phyloP scores from a whole-genome alignment of 176 grass and related monocot species.

The Paspalum notatum region DNA sequence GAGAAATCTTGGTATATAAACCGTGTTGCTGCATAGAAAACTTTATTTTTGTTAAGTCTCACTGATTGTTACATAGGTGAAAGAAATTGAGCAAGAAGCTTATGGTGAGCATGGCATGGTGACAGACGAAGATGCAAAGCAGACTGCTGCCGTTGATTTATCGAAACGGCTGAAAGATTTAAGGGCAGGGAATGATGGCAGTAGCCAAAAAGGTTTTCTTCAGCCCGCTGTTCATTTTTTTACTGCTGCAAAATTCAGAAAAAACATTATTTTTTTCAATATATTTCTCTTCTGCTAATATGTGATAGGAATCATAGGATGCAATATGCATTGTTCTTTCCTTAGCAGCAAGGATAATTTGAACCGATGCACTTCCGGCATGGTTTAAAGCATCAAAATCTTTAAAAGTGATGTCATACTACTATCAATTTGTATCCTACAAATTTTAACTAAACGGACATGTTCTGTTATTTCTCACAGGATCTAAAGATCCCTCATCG shows the following conservation, averaged over 20 bases:
- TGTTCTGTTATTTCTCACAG: background rate
- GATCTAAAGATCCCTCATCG: background rate
- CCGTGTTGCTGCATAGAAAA: background rate
- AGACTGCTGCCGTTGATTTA: constrained; percentile 85
- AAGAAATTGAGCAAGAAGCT: constrained; percentile 88
- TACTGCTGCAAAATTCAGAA: background rate
- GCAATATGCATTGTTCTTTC: background rate
- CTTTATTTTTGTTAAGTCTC: background rate
- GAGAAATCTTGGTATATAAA: background rate
- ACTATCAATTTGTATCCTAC: background rate
- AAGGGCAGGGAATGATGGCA: constrained; percentile 74
- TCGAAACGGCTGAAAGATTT: constrained; percentile 83
- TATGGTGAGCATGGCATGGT: constrained; percentile 57
- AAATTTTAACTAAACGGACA: background rate
- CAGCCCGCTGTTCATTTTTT: background rate
- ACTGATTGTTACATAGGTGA: constrained; percentile 57
- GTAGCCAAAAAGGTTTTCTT: constrained; percentile 86
- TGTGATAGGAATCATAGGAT: background rate
- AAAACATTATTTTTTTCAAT: background rate
- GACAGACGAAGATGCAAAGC: constrained; percentile 64
- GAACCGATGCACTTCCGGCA: background rate
- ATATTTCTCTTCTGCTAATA: background rate
- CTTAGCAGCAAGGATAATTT: background rate
- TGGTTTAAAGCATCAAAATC: background rate
- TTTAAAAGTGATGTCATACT: background rate